Conservation (phyloP, 345 rosid genomes). For the Populus deltoides region DNA sequence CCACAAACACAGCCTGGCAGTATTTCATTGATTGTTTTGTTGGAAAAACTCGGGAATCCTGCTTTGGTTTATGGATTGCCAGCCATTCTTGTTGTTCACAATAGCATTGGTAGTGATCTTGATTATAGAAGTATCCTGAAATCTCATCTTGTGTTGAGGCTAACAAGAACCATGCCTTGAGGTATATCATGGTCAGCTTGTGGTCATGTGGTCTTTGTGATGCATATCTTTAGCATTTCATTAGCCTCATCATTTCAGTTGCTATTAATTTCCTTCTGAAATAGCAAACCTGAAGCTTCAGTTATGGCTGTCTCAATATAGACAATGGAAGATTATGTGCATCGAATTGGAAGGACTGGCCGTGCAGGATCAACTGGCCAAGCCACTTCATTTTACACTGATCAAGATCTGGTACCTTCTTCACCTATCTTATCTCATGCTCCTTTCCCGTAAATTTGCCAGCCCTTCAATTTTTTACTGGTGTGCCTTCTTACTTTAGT, state of each 20-base stretch:
- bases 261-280: conserved; percentile 22
- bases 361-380: conserved; percentile 43
- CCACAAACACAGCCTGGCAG: neutral
- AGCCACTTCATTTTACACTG: conserved; percentile 41
- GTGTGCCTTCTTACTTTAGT: conserved; percentile 14
- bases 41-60: conserved; percentile 1
- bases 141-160: neutral
- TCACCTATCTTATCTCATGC: neutral
- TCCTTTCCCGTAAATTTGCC: neutral
- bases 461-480: neutral
- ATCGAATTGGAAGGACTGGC: conserved; percentile 45
- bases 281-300: conserved; percentile 31
- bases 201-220: conserved; percentile 12
- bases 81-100: neutral
- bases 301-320: conserved; percentile 34
- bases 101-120: conserved; percentile 4
- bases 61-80: neutral
- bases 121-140: conserved; percentile 1
- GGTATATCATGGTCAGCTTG: neutral
- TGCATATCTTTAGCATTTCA: conserved; percentile 7
- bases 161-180: neutral
- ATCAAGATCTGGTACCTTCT: conserved; percentile 36
- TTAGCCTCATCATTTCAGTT: conserved; percentile 16
- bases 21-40: neutral
- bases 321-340: conserved; percentile 44